Conservation (phyloP, 2,329 filamentous ascomycete genomes). For the Botrytis pseudocinerea region DNA sequence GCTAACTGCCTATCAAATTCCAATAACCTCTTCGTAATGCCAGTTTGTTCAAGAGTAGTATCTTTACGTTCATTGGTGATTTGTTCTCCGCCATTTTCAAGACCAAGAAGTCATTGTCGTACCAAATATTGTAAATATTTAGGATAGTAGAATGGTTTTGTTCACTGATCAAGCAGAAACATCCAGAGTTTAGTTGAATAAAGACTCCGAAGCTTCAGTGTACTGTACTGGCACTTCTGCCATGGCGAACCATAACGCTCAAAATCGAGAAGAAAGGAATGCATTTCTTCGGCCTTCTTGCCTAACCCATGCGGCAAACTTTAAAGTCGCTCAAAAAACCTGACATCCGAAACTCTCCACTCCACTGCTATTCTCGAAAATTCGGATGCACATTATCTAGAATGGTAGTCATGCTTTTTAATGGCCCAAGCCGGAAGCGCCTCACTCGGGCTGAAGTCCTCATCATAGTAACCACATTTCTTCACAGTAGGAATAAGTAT, state of each 20-base stretch:
- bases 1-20: neutral
- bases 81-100: neutral
- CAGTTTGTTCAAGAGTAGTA: neutral
- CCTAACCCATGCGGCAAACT: neutral
- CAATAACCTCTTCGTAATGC: neutral
- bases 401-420: slow-evolving; percentile 32
- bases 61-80: neutral
- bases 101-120: neutral
- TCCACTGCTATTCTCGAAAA: neutral
- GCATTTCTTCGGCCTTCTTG: neutral
- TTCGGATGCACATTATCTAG: slow-evolving; percentile 1
- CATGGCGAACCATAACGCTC: neutral
- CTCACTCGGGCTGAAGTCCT: slow-evolving; percentile 5
- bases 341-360: neutral
- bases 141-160: neutral
- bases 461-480: neutral
- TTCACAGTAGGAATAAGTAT: neutral
- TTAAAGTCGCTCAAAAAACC: neutral
- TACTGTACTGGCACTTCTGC: neutral
- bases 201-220: neutral
- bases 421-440: slow-evolving; percentile 32
- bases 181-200: neutral
- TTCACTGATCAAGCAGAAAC: neutral
- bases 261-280: neutral
- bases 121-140: neutral